phyloP scores from a whole-genome alignment of 768 basidiomycete species.

The Boletus reticuloceps region DNA sequence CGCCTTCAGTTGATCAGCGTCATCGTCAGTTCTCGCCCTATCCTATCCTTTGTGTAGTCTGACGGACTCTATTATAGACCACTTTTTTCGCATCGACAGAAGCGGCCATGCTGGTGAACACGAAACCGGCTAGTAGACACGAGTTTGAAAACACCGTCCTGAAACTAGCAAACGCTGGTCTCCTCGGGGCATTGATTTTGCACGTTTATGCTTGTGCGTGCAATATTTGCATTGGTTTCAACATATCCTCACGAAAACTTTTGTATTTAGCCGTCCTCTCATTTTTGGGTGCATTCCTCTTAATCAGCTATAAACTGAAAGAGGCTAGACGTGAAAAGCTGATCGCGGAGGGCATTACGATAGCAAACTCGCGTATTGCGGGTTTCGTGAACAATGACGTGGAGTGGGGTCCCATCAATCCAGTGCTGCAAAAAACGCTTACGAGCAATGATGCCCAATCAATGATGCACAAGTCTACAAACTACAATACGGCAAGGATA shows the following conservation, averaged over 20 bases:
- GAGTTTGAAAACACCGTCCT: slow-evolving; percentile 13
- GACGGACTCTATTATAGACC: slow-evolving; percentile 36
- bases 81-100: slow-evolving; percentile 64
- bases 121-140: slow-evolving; percentile 29
- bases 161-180: slow-evolving; percentile 42
- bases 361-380: slow-evolving; percentile 16
- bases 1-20: slow-evolving; percentile 59
- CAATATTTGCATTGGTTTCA: not conserved
- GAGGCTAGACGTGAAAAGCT: slow-evolving; percentile 49
- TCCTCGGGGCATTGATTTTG: slow-evolving; percentile 50
- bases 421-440: not conserved
- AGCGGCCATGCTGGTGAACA: slow-evolving; percentile 47
- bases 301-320: slow-evolving; percentile 52
- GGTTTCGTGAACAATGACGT: not conserved
- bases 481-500: no score
- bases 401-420: not conserved
- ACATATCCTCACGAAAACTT: not conserved
- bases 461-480: not conserved
- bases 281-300: slow-evolving; percentile 57
- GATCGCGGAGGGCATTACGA: slow-evolving; percentile 33
- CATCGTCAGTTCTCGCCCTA: slow-evolving; percentile 41
- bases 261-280: slow-evolving; percentile 37
- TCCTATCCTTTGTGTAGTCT: not conserved
- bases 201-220: slow-evolving; percentile 50
- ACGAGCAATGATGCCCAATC: not conserved